Percentiles rank a stretch among this genome's conserved stretches.
Conservation (phyloP, 257 asterid species). For the Fraxinus quadrangulata region DNA sequence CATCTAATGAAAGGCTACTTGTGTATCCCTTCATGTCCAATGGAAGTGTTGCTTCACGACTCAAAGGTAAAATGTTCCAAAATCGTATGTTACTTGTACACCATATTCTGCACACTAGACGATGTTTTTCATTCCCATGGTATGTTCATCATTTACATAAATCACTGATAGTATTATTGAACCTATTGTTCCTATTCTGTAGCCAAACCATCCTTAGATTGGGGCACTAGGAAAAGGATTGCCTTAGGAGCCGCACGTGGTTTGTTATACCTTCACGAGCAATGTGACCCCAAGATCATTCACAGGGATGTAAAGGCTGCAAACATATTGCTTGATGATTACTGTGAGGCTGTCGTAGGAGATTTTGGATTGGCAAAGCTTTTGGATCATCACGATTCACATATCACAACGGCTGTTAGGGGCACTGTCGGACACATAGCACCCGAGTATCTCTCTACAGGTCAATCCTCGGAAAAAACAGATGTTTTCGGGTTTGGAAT, state of each 20-base stretch:
- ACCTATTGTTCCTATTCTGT: neutral
- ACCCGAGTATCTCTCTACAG: constrained; percentile 90
- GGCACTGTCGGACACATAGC: constrained; percentile 98
- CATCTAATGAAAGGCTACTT: constrained; percentile 72
- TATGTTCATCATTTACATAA: too few relatives aligned
- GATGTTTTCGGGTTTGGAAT: constrained; percentile 96
- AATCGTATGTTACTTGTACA: neutral
- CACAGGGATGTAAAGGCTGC: constrained; percentile 99
- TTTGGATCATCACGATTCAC: constrained; percentile 84
- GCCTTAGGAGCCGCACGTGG: constrained; percentile 94
- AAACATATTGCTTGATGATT: constrained; percentile 82
- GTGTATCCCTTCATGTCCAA: constrained; percentile 96
- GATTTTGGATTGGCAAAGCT: constrained; percentile 97
- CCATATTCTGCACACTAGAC: neutral
- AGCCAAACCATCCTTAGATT: constrained; percentile 85
- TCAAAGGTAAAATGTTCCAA: constrained; percentile 57
- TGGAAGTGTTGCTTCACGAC: constrained; percentile 93
- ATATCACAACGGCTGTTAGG: constrained; percentile 94
- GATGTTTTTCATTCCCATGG: too few relatives aligned
- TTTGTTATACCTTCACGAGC: constrained; percentile 83
- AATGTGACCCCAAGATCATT: constrained; percentile 93
- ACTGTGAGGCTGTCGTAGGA: constrained; percentile 89
- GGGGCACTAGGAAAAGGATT: constrained; percentile 85
- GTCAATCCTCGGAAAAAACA: constrained; percentile 93
- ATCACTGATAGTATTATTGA: too few relatives aligned